These are phyloP conservation scores for Trypethelium eluteriae DNA, from an alignment of 495 filamentous ascomycete genomes.

Conservation along the genomic window DNA sequence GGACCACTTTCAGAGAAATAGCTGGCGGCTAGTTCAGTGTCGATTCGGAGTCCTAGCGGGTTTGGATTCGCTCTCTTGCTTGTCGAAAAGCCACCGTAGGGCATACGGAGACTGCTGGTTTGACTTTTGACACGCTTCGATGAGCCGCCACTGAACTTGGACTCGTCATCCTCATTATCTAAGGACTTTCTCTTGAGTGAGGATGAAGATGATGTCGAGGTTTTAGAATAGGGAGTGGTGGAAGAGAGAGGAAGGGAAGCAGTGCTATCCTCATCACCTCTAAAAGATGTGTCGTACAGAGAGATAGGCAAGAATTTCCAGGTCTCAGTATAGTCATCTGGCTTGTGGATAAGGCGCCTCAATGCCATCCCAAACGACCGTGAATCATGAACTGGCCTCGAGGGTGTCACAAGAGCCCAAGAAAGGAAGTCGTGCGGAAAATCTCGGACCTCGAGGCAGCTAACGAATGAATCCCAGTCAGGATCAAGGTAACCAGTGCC, in stretches of 20 bases:
- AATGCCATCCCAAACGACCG: neutral
- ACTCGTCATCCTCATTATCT: too few species aligned
- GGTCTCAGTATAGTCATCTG: neutral
- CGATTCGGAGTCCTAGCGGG: neutral
- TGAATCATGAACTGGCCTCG: neutral
- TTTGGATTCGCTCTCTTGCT: neutral
- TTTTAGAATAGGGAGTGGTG: too few species aligned
- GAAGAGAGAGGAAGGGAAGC: too few species aligned
- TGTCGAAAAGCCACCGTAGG: conserved; percentile 23
- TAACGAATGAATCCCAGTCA: neutral
- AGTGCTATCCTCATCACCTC: too few species aligned
- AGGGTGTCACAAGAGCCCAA: neutral
- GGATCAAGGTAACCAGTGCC: neutral
- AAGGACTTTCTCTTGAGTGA: too few species aligned
- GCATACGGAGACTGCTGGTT: conserved; percentile 21
- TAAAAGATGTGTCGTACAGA: neutral
- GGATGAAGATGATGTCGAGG: too few species aligned
- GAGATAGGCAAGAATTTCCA: neutral
- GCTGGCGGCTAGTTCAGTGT: neutral
- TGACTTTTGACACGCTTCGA: too few species aligned
- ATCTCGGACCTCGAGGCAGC: neutral
- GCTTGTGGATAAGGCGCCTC: neutral
- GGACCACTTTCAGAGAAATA: neutral
- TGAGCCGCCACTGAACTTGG: too few species aligned
- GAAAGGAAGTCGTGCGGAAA: neutral